Conservation (phyloP, 768 basidiomycete genomes). For the Obba rivulosa region DNA sequence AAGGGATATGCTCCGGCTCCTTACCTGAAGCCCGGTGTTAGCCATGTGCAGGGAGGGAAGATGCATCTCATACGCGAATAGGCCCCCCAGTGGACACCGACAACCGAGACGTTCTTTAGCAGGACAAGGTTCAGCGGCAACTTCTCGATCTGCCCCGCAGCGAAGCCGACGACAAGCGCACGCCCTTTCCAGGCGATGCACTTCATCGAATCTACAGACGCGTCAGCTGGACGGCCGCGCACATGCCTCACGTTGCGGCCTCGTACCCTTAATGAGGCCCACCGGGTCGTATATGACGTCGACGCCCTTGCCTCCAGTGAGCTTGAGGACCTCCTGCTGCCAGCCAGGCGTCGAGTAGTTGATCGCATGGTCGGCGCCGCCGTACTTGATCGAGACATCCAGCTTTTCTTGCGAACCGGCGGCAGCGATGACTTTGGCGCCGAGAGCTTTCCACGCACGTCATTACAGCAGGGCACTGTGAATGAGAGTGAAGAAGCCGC, state of each 20-base stretch:
- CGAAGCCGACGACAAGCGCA: conserved; percentile 91
- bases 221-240: not conserved
- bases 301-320: conserved; percentile 82
- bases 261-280: conserved; percentile 60
- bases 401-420: conserved; percentile 78
- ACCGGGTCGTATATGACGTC: conserved; percentile 88
- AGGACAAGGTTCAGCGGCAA: conserved; percentile 68
- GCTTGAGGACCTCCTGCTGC: conserved; percentile 84
- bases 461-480: not conserved
- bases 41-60: not conserved
- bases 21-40: conserved; percentile 37
- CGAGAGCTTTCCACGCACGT: conserved; percentile 50
- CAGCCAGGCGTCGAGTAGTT: conserved; percentile 77
- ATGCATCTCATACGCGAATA: conserved; percentile 51
- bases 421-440: conserved; percentile 93
- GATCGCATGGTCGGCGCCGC: conserved; percentile 79
- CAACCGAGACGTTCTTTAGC: conserved; percentile 43
- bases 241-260: not conserved
- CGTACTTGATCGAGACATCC: conserved; percentile 65
- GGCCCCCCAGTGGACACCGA: conserved; percentile 87
- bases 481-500: conserved; percentile 2
- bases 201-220: conserved; percentile 69
- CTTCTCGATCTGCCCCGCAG: conserved; percentile 83
- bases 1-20: conserved; percentile 57
- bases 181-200: conserved; percentile 95